Base-by-base conservation (phyloP, 2,329 filamentous ascomycete genomes). In the Microsporum audouinii region DNA sequence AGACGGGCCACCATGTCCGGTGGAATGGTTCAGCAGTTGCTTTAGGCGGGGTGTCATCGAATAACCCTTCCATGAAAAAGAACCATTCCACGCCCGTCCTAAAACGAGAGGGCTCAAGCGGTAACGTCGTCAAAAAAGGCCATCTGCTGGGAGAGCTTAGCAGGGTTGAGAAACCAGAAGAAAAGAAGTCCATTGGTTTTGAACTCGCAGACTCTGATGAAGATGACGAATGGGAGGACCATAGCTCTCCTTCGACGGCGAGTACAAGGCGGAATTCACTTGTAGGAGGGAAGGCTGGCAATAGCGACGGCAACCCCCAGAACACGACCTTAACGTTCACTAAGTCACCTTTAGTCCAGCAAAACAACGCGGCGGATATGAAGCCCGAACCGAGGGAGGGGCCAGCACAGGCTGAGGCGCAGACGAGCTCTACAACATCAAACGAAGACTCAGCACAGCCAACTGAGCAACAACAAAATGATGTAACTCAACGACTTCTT, bases 141-240 rank as follows among this genome's bases (percentile, higher is more conserved):
- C 71, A 71, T 14, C 70, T 71, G 5, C 45, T 64, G 53, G 61
- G 57, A 4, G 60, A 63, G 49, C 29, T 41, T 8, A 58, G 57
- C 5, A 64, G 49, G 45, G 38, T 12, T 38, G 60, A 49, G 3
- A 59, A 60, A n/a, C 36, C 38, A 39, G 73, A 72, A 66, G 62
- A 65, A 39, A 76, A 76, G 69, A 78, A 77, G 65, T 71, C 73
- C n/a, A 75, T 77, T 59, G 76, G 77, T 14, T 78, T 78, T 64
- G 74, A 78, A 62, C 66, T 79, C 43, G 77, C 70, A 3, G 75
- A 74, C 61, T 73, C 75, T 14, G 73, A 74, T 41, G 73, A 69
- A 45, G 76, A 78, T 63, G 75, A 69, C 62, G 77, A 78, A 64
- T 78, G 77, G 76, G 76, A 78, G 63, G 76, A 79, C 66, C 70